A percentile compares a stretch with the other conserved stretches of the same genome.
Evolutionary conservation across 345 rosid genomes (phyloP).

Genomic region (Jatropha curcas): DNA sequence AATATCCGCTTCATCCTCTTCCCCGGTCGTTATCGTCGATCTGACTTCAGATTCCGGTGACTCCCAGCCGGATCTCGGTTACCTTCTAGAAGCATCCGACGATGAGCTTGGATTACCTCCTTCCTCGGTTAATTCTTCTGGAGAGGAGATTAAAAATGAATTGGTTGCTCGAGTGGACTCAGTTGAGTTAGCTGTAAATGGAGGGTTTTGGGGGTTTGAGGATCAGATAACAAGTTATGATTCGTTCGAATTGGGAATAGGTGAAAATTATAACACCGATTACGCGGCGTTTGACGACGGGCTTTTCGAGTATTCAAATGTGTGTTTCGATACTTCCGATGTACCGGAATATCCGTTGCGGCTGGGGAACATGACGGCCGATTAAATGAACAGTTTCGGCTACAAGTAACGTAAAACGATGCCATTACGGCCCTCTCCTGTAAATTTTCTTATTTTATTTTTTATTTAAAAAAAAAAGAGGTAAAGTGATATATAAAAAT

Average conservation of each 20-base stretch:
- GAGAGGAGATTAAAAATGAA: conserved; percentile 3
- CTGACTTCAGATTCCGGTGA: conserved; percentile 45
- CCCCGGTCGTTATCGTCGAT: conserved; percentile 15
- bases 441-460: neutral
- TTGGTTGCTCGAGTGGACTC: conserved; percentile 32
- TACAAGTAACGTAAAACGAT: neutral
- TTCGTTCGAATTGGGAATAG: conserved; percentile 33
- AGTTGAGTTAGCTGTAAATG: conserved; percentile 22
- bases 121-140: neutral
- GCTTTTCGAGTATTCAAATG: conserved; percentile 43
- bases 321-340: conserved; percentile 34
- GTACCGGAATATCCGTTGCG: conserved; percentile 29
- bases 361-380: conserved; percentile 32
- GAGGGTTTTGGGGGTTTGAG: conserved; percentile 41
- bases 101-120: conserved; percentile 36
- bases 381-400: neutral
- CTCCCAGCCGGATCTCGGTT: conserved; percentile 29
- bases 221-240: conserved; percentile 37
- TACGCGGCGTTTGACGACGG: conserved; percentile 38
- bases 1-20: conserved; percentile 14
- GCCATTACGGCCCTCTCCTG: neutral
- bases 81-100: conserved; percentile 32
- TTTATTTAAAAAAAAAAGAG: no score
- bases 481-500: conserved; percentile 6
- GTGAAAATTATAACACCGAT: neutral